phyloP scores from a whole-genome alignment of 495 filamentous ascomycete genomes.

The Saxophila tyrrhenica region DNA sequence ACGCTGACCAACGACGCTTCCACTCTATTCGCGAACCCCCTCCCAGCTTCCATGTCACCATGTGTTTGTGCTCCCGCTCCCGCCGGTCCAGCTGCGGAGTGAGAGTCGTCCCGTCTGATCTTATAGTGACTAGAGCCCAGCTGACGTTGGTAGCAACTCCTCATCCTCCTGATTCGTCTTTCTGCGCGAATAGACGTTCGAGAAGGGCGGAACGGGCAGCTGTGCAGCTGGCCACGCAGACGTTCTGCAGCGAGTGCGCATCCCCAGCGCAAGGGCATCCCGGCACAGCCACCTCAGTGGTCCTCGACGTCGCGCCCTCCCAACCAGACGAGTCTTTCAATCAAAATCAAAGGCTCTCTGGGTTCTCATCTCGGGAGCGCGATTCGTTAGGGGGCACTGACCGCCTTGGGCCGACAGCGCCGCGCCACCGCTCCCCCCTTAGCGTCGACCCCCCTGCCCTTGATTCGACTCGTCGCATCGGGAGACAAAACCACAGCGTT shows the following conservation, averaged over 20 bases:
- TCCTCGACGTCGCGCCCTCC: background rate
- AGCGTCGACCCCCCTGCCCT: background rate
- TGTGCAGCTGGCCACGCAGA: background rate
- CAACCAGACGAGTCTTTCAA: no score
- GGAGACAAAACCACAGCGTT: background rate
- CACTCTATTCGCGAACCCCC: background rate
- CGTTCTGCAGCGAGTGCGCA: background rate
- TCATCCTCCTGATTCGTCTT: background rate
- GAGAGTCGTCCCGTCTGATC: background rate
- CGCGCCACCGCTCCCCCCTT: background rate
- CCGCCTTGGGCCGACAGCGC: background rate
- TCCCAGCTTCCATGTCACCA: background rate
- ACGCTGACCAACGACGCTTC: background rate
- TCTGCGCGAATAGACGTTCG: background rate
- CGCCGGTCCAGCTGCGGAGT: background rate
- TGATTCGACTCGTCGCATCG: background rate
- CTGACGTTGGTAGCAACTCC: background rate
- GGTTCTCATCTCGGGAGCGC: background rate
- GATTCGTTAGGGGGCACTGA: background rate
- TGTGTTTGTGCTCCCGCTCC: background rate
- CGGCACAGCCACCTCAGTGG: background rate
- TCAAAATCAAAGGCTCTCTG: background rate
- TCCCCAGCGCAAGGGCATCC: background rate
- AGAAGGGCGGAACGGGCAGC: conserved; percentile 1
- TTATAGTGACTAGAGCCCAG: background rate